These are phyloP conservation scores for Keithomyces neogunnii DNA, from an alignment of 2,329 filamentous ascomycete genomes.

Conservation along the genomic window DNA sequence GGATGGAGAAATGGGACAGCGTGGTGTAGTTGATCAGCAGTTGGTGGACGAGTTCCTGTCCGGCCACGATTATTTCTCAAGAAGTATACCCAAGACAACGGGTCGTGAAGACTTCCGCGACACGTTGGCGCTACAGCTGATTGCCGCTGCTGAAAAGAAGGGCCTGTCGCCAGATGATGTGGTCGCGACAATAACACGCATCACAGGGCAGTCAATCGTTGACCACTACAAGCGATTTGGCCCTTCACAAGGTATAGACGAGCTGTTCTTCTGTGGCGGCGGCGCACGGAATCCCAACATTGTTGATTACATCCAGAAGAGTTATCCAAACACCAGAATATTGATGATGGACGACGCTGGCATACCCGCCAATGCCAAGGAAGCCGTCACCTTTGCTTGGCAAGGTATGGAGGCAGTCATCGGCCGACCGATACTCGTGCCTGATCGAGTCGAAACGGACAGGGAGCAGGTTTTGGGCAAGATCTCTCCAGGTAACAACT, in stretches of 20 bases:
- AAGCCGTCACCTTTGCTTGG: constrained; percentile 47
- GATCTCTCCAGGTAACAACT: constrained; percentile 14
- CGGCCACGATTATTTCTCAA: constrained; percentile 38
- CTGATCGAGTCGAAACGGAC: constrained; percentile 27
- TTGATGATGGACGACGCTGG: constrained; percentile 49
- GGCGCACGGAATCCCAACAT: constrained; percentile 52
- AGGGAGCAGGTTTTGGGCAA: no score
- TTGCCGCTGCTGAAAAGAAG: constrained; percentile 34
- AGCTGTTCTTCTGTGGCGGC: constrained; percentile 54
- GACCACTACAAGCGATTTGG: constrained; percentile 38
- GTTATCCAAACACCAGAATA: constrained; percentile 39
- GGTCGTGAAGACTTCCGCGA: constrained; percentile 53
- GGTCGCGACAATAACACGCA: constrained; percentile 49
- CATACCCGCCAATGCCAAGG: constrained; percentile 48
- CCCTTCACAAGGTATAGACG: constrained; percentile 28
- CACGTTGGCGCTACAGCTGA: constrained; percentile 42
- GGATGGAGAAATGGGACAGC: constrained; percentile 40
- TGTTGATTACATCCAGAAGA: constrained; percentile 37
- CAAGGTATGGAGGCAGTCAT: constrained; percentile 38
- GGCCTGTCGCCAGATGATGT: constrained; percentile 41
- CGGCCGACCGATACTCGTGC: constrained; percentile 23
- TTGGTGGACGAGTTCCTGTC: constrained; percentile 44
- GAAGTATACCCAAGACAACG: constrained; percentile 46
- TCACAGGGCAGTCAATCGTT: constrained; percentile 51
- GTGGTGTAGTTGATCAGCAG: constrained; percentile 39